Base-by-base conservation (phyloP, 805 yeast species). In the Spathaspora girioi region DNA sequence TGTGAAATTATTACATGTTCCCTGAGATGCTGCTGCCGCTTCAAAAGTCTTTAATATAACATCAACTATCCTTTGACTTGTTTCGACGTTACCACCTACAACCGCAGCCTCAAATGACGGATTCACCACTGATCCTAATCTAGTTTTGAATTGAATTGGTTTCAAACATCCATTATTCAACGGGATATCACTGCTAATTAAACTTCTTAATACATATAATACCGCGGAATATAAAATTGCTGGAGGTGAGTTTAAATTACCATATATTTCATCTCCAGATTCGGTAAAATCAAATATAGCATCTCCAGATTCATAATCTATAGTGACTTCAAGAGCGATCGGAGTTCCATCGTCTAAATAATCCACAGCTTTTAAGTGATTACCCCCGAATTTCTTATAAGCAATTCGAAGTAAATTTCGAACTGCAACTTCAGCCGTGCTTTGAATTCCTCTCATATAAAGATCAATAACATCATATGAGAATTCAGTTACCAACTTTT, bases 11-110 rank as follows among this genome's bases (percentile, higher is more conserved):
- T 94, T 93, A 67, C 97, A 89, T 53, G 94, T 91, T 43, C 97
- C 97, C 69, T 93, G 98, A 1, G 97, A 91, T 57, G 91, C 97
- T 2, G 97, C 97, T 73, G 90, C 87, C 5, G 91, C 90, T 54
- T 81, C 78, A 65, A 94, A 91, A 0, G 98, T 94, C 60, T 85
- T 86, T 61, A 93, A 75, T 41, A 94, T 81, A 2, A 88, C 93
- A 68, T 92, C 97, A 0, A 96, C 91, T 45, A 94, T 83, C 59
- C 97, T 79, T 68, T 94, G 98, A 1, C 97, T 87, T 1, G 98
- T 93, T 69, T 92, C 87, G 7, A 93, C 98, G 66, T 93, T 93
- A 8, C 97, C 97, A 2, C 78, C 79, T 17, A 93, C 97, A 38
- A 90, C 96, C 1, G 97, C 99, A 45, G 96, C 93, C 14, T 88